Evolutionary conservation across 2,329 filamentous ascomycete species (phyloP).

Genomic region (Sclerotinia trifoliorum): DNA sequence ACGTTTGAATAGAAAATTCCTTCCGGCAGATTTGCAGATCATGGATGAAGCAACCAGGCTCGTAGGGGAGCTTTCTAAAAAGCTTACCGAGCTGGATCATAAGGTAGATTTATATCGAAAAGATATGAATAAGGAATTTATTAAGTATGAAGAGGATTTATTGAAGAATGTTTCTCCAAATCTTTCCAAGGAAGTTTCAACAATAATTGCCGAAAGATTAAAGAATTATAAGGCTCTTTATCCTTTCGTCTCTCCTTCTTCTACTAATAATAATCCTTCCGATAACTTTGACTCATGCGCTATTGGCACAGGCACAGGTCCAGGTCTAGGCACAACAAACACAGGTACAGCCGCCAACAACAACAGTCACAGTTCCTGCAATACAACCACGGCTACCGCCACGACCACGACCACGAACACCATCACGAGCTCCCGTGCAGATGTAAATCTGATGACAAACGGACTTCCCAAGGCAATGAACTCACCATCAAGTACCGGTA

Average conservation of each 20-base stretch:
- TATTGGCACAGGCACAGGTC: neutral
- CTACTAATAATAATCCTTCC: slow-evolving; percentile 12
- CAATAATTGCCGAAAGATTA: slow-evolving; percentile 40
- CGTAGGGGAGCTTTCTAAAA: slow-evolving; percentile 35
- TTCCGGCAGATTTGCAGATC: slow-evolving; percentile 6
- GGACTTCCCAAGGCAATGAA: slow-evolving; percentile 1
- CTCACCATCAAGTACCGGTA: slow-evolving; percentile 11
- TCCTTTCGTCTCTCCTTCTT: slow-evolving; percentile 24
- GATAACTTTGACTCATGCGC: slow-evolving; percentile 31
- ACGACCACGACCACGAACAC: neutral
- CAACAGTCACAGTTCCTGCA: slow-evolving; percentile 1
- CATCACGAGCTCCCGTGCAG: neutral
- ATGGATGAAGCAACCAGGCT: slow-evolving; percentile 53
- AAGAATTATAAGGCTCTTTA: slow-evolving; percentile 32
- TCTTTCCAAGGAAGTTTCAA: slow-evolving; percentile 49
- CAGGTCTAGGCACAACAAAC: neutral
- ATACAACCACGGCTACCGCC: neutral
- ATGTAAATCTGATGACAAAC: slow-evolving; percentile 16
- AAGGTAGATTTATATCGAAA: slow-evolving; percentile 57
- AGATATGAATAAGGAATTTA: slow-evolving; percentile 57
- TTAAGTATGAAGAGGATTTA: slow-evolving; percentile 52
- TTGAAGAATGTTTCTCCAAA: slow-evolving; percentile 49
- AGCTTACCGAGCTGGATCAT: slow-evolving; percentile 53
- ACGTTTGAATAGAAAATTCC: neutral
- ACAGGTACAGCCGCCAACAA: neutral